Percentiles rank a stretch among this genome's conserved stretches.
These are phyloP conservation scores for Botrytis hyacinthi DNA, from an alignment of 2,329 filamentous ascomycete species.

Conservation along the genomic window DNA sequence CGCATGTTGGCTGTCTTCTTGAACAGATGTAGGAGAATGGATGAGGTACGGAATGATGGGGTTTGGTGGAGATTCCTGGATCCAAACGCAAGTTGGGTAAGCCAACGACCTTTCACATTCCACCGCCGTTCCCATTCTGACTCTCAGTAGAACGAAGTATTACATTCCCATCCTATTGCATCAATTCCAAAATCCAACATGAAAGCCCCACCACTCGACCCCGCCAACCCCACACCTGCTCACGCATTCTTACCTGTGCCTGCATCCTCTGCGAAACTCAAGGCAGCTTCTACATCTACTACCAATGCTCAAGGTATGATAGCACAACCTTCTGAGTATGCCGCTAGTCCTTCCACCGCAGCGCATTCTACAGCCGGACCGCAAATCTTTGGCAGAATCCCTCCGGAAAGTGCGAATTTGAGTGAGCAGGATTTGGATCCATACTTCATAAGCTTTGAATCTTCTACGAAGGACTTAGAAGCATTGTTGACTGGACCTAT, in stretches of 20 bases:
- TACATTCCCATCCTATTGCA: conserved; percentile 84
- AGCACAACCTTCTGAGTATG: conserved; percentile 51
- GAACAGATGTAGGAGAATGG: conserved; percentile 91
- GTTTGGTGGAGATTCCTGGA: conserved; percentile 98
- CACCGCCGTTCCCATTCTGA: conserved; percentile 24
- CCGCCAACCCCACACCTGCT: conserved; percentile 84
- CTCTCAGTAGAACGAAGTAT: conserved; percentile 78
- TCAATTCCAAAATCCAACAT: conserved; percentile 92
- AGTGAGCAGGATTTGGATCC: conserved; percentile 90
- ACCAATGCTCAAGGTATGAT: conserved; percentile 50
- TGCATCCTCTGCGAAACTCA: conserved; percentile 80
- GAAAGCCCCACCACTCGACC: conserved; percentile 91
- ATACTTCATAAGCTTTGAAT: conserved; percentile 92
- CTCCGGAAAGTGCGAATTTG: conserved; percentile 70
- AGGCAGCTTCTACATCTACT: conserved; percentile 45
- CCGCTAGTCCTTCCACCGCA: conserved; percentile 51
- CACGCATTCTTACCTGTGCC: conserved; percentile 88
- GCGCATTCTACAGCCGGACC: conserved; percentile 55
- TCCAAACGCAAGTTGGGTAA: conserved; percentile 97
- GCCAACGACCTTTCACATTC: conserved; percentile 28
- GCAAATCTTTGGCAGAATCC: conserved; percentile 76
- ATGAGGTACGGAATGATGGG: conserved; percentile 84
- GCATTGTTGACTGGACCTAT: conserved; percentile 85
- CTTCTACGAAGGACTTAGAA: conserved; percentile 88
- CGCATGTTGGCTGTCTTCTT: conserved; percentile 95